phyloP scores from a whole-genome alignment of 2,329 filamentous ascomycete species.

The Fusarium hainanense region DNA sequence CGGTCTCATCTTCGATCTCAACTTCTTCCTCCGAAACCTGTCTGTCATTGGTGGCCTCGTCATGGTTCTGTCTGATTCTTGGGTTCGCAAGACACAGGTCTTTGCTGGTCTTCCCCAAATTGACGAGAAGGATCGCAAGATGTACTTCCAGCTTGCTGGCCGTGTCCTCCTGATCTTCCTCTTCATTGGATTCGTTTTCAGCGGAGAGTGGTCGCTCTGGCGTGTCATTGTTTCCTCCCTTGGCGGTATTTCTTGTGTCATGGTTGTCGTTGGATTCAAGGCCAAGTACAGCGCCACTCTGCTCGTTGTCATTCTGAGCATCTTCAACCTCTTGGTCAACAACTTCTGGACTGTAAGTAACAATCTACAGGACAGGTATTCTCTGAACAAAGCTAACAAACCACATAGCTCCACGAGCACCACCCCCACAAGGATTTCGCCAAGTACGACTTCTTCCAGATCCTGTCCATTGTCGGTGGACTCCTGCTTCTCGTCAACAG shows the following conservation, averaged over 20 bases:
- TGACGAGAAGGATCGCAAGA: conserved; percentile 99
- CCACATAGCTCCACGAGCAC: conserved; percentile 84
- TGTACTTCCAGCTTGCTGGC: conserved; percentile 99
- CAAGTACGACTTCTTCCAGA: conserved; percentile 99
- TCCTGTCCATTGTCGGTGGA: conserved; percentile 96
- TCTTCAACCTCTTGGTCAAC: conserved; percentile 98
- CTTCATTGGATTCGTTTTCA: conserved; percentile 96
- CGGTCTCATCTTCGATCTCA: conserved; percentile 97
- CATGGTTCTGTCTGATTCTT: conserved; percentile 98
- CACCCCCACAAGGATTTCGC: conserved; percentile 99
- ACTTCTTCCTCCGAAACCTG: conserved; percentile 99
- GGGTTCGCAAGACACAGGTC: conserved; percentile 97
- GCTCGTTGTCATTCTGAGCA: conserved; percentile 91
- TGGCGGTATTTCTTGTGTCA: conserved; percentile 91
- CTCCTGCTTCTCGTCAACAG: conserved; percentile 98
- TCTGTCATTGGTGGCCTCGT: conserved; percentile 96
- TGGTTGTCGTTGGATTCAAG: conserved; percentile 99
- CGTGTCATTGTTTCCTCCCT: conserved; percentile 85
- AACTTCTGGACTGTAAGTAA: conserved; percentile 97
- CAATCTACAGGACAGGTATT: not conserved
- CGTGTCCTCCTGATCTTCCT: conserved; percentile 97
- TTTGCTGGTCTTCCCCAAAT: conserved; percentile 93
- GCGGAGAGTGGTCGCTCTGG: conserved; percentile 91
- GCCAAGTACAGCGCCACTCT: conserved; percentile 98
- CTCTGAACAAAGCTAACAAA: conserved; percentile 6